Percentiles rank a stretch among this genome's conserved stretches.
These are phyloP conservation scores for Alternaria ventricosa DNA, from an alignment of 2,329 filamentous ascomycete genomes.

Conservation along the genomic window DNA sequence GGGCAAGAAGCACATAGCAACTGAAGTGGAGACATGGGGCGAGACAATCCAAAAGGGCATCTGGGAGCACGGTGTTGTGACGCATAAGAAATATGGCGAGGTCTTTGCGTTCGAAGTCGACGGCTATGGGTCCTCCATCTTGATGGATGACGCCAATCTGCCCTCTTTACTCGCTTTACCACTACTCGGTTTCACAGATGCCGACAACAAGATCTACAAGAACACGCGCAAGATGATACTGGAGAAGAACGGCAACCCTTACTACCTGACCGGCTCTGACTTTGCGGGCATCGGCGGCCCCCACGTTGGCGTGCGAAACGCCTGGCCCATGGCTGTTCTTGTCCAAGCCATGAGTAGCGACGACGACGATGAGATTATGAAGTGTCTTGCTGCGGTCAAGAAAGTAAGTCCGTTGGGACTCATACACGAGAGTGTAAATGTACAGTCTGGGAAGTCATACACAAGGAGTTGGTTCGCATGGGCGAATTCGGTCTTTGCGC, in stretches of 20 bases:
- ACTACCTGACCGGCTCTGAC: slow-evolving; percentile 76
- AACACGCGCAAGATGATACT: slow-evolving; percentile 89
- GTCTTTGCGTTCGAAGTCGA: slow-evolving; percentile 91
- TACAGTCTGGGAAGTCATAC: neutral
- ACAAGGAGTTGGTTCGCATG: slow-evolving; percentile 90
- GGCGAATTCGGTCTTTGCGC: slow-evolving; percentile 96
- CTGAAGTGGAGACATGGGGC: slow-evolving; percentile 62
- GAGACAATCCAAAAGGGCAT: slow-evolving; percentile 76
- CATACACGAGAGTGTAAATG: slow-evolving; percentile 81
- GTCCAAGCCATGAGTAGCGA: slow-evolving; percentile 90
- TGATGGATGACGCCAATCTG: slow-evolving; percentile 92
- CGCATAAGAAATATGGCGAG: slow-evolving; percentile 74
- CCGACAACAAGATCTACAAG: slow-evolving; percentile 74
- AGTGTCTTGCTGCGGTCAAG: slow-evolving; percentile 76
- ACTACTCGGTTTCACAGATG: slow-evolving; percentile 74
- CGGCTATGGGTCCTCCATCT: slow-evolving; percentile 78
- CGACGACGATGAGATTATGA: slow-evolving; percentile 79
- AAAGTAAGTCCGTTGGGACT: slow-evolving; percentile 76
- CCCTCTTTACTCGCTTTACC: slow-evolving; percentile 81
- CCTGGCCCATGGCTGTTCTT: slow-evolving; percentile 96
- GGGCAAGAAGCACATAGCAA: slow-evolving; percentile 60
- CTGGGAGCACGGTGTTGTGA: slow-evolving; percentile 82
- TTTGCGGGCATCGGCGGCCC: slow-evolving; percentile 90
- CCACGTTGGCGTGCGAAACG: slow-evolving; percentile 82
- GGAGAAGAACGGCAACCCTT: slow-evolving; percentile 79